Evolutionary conservation across 305 asterid species (phyloP).

Genomic region (Solanum hybrid): DNA sequence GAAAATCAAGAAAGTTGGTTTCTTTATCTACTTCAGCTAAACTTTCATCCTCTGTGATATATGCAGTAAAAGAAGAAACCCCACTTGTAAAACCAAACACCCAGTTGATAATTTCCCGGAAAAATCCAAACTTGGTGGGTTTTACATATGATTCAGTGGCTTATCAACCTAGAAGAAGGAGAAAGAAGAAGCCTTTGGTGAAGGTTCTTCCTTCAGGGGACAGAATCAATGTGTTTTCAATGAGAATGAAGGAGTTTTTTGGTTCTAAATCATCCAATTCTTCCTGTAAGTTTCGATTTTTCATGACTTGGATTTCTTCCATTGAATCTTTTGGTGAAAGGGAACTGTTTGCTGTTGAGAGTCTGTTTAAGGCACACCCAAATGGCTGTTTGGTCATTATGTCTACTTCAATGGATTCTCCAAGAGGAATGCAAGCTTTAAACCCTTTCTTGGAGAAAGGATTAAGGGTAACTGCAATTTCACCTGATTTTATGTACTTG

Average conservation of each 20-base stretch:
- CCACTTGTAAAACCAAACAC: slow-evolving; percentile 22
- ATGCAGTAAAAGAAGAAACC: slow-evolving; percentile 26
- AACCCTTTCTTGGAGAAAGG: slow-evolving; percentile 50
- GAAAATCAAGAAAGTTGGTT: slow-evolving; percentile 32
- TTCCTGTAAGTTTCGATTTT: slow-evolving; percentile 51
- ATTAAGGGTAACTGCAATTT: slow-evolving; percentile 42
- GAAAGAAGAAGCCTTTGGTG: slow-evolving; percentile 19
- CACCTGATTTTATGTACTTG: slow-evolving; percentile 69
- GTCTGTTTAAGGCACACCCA: slow-evolving; percentile 62
- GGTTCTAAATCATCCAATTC: slow-evolving; percentile 18
- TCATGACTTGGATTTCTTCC: slow-evolving; percentile 91
- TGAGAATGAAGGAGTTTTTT: slow-evolving; percentile 50
- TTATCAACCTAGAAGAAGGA: slow-evolving; percentile 21
- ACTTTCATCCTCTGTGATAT: slow-evolving; percentile 20
- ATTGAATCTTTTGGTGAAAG: slow-evolving; percentile 47
- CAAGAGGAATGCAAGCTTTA: slow-evolving; percentile 37
- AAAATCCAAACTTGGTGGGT: slow-evolving; percentile 29
- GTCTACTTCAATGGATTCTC: slow-evolving; percentile 66
- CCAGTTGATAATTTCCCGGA: slow-evolving; percentile 28
- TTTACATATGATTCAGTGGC: slow-evolving; percentile 13
- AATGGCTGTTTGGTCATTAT: slow-evolving; percentile 56
- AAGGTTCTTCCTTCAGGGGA: slow-evolving; percentile 20
- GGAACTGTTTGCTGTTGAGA: slow-evolving; percentile 41
- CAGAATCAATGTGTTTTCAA: slow-evolving; percentile 28
- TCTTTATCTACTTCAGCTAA: slow-evolving; percentile 22